A percentile compares a stretch with the other conserved stretches of the same genome.
Conservation (phyloP, 192 early-diverging fungal species). For the Piromyces finnis region DNA sequence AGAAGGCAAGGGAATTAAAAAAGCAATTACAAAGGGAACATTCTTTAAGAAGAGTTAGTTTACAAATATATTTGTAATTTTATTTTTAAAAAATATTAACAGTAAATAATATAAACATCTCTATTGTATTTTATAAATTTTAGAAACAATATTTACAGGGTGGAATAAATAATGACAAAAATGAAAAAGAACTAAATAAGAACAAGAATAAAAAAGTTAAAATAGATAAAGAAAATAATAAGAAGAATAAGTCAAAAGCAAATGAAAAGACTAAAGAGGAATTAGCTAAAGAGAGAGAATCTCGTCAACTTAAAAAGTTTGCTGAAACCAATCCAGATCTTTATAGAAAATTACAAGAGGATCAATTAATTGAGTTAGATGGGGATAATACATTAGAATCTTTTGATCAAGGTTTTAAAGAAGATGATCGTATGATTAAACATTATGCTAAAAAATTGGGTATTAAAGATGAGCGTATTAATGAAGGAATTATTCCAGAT, state of each 20-base stretch:
- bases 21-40: not conserved
- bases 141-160: not conserved
- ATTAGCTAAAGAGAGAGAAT: slow-evolving; percentile 8
- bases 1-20: not conserved
- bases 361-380: not conserved
- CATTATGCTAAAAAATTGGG: slow-evolving; percentile 22
- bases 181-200: not conserved
- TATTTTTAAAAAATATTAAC: no score
- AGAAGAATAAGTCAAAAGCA: not conserved
- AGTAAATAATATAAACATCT: no score
- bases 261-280: not conserved
- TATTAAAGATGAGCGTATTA: slow-evolving; percentile 6
- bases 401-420: slow-evolving; percentile 7
- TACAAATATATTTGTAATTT: no score
- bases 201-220: not conserved
- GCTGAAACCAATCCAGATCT: slow-evolving; percentile 26
- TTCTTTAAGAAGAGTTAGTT: not conserved
- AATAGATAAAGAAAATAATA: not conserved
- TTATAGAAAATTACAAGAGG: slow-evolving; percentile 20
- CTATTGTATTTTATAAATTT: no score
- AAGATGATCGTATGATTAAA: slow-evolving; percentile 24
- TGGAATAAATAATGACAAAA: not conserved
- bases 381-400: slow-evolving; percentile 12
- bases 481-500: not conserved
- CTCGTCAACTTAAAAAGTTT: slow-evolving; percentile 18